Evolutionary conservation across 2,329 filamentous ascomycete species (phyloP), one percentile per base, ranked within the genome.

Genomic region (Capronia epimyces): DNA sequence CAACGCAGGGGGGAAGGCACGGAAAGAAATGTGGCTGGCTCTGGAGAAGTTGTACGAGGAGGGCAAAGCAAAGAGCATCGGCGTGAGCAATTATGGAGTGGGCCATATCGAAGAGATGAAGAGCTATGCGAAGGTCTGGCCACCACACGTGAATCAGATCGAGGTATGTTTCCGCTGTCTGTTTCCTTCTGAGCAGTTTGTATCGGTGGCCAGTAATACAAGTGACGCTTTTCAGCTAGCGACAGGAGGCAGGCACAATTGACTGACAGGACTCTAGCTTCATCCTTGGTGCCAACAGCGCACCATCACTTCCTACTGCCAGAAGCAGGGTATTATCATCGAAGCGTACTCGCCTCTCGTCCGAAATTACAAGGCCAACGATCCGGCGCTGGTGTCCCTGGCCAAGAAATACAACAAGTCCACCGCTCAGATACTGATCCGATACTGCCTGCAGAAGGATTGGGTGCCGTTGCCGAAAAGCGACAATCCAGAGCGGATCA

Each of bases 381-480:
- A 94, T 57, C 71, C 78, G 56, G 79, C 77, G 10, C 71, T 93
- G 25, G 75, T 78, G 52, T 73, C 73, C 12, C 69, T 94, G 50
- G 80, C 83, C 1, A 73, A 83, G 61, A 90, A 89, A 71, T 80
- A 93, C 66, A 75, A 75, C 57, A 89, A 85, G 71, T 80, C 80
- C 6, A 80, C 84, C 52, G 84, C 86, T 8, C 89, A 95, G 74
- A 71, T 95, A 8, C 68, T 95, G 62, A 71, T 95, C 43, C 78
- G 89, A 56, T 95, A 88, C 78, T 86, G 85, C 60, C 67, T 95
- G 68, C 86, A 95, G 69, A 90, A 87, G 70, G 84, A 80, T 3
- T 82, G 80, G 66, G 75, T 86, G 27, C 85, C 85, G 40, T 71
- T 89, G 54, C 84, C 86, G 18, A 89, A 89, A 76, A 87, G 82